phyloP scores from a whole-genome alignment of 352 stramenopile species.

The Thraustochytrium sp. region DNA sequence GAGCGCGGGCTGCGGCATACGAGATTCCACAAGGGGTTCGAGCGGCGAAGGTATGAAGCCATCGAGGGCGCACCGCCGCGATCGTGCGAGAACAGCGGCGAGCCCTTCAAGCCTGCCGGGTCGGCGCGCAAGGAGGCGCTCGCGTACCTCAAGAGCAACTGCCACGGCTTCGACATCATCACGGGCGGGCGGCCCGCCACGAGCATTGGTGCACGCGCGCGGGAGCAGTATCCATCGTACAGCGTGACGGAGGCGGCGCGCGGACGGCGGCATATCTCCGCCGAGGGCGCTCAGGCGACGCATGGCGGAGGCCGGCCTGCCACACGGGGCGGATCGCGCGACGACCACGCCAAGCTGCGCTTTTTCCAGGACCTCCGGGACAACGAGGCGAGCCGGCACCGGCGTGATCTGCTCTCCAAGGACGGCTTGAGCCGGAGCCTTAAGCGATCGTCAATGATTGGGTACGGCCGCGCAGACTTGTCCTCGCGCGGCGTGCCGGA shows the following conservation, averaged over 20 bases:
- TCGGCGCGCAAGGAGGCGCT: background rate
- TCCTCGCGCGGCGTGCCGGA: conserved; percentile 30
- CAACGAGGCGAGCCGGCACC: background rate
- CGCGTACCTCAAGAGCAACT: background rate
- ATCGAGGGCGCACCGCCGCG: background rate
- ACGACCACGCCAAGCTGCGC: background rate
- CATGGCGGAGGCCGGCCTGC: background rate
- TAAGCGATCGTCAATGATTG: background rate
- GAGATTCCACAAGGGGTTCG: conserved; percentile 32
- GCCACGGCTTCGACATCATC: conserved; percentile 23
- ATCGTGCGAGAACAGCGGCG: background rate
- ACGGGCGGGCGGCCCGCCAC: background rate
- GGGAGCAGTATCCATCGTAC: background rate
- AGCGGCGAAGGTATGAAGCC: background rate
- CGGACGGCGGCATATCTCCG: background rate
- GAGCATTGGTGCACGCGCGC: background rate
- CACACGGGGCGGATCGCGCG: background rate
- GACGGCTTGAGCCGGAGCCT: background rate
- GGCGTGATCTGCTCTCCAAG: background rate
- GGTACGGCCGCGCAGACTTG: conserved; percentile 21
- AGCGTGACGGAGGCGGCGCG: background rate
- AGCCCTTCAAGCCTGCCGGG: background rate
- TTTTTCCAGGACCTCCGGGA: conserved; percentile 12
- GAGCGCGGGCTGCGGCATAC: background rate
- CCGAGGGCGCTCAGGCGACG: background rate